phyloP scores from a whole-genome alignment of 441 rosid genomes.

The Populus hybrid region DNA sequence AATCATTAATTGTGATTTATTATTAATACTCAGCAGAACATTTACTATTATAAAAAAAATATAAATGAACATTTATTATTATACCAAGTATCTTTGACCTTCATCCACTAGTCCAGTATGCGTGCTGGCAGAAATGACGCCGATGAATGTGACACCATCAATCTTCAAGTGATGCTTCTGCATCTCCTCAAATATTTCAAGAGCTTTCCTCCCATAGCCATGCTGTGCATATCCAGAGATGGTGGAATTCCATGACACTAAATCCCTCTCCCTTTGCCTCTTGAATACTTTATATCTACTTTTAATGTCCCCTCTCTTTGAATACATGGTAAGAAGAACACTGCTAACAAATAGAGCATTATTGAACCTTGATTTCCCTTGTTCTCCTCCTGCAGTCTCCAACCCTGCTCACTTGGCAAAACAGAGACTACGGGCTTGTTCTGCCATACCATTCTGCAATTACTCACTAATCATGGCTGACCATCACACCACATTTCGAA shows the following conservation, averaged over 20 bases:
- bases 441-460: slow-evolving; percentile 62
- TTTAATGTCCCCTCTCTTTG: slow-evolving; percentile 72
- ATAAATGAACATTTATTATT: too few species aligned
- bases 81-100: slow-evolving; percentile 47
- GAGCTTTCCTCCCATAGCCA: slow-evolving; percentile 58
- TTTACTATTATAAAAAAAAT: too few species aligned
- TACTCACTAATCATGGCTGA: slow-evolving; percentile 81
- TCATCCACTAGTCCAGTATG: slow-evolving; percentile 72
- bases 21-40: too few species aligned
- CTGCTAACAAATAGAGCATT: slow-evolving; percentile 69
- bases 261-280: slow-evolving; percentile 60
- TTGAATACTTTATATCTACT: slow-evolving; percentile 67
- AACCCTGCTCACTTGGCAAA: slow-evolving; percentile 53
- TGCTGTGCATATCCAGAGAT: slow-evolving; percentile 80
- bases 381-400: slow-evolving; percentile 77
- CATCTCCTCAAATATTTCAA: slow-evolving; percentile 76
- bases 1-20: too few species aligned
- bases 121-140: slow-evolving; percentile 69
- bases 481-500: slow-evolving; percentile 71
- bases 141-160: slow-evolving; percentile 69
- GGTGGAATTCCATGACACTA: slow-evolving; percentile 87
- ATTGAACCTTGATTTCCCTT: slow-evolving; percentile 63
- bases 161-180: slow-evolving; percentile 45
- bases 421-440: slow-evolving; percentile 47
- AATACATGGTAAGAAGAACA: slow-evolving; percentile 77